Base-by-base conservation (phyloP, 2,329 filamentous ascomycete species). In the Calonectria henricotiae region DNA sequence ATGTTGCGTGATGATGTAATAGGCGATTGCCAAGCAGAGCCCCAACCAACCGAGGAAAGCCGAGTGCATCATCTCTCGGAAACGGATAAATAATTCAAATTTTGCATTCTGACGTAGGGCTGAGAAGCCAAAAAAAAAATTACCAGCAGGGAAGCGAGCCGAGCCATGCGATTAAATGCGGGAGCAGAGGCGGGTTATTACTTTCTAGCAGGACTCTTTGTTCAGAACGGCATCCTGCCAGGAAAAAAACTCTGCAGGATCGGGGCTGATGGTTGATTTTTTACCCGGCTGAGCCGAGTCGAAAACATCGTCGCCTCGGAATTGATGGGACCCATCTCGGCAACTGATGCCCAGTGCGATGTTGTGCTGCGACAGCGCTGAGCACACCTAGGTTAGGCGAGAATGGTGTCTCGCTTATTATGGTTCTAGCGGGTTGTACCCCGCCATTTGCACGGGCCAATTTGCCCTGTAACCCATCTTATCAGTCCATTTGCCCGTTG, bases 361-460 rank as follows among this genome's bases (percentile, higher is more conserved):
- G 51, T 17, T 17, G 51, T 37, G 51, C 37, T 58, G 51, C 25
- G 35, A 25, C 35, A 17, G 51, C 20, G 51, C 51, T 58, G 51
- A 39, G 20, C 20, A 37, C 35, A 17, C 25, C n/a, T 2, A 23
- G 23, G 32, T 13, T 15, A 11, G 37, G 51, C 35, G 51, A 32
- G 51, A 58, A 58, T 58, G 32, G 46, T 69, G 67, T 61, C 49
- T 37, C 32, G 61, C 32, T 64, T 54, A 69, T 65, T 65, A n/a
- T 20, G 51, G 37, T 41, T 37, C 20, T 25, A 39, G 51, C 20
- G 20, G 32, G 9, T 43, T 63, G 61, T 37, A 62, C 68, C 64
- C 60, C 65, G 41, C 46, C 46, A 54, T 60, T 41, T 44, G 44
- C 62, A 64, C 46, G 32, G 61, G 43, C 43, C 55, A 61, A 39